A percentile compares a stretch with the other conserved stretches of the same genome.
These are phyloP conservation scores for Juglanconis sp. DNA, from an alignment of 2,329 filamentous ascomycete genomes.

Conservation along the genomic window DNA sequence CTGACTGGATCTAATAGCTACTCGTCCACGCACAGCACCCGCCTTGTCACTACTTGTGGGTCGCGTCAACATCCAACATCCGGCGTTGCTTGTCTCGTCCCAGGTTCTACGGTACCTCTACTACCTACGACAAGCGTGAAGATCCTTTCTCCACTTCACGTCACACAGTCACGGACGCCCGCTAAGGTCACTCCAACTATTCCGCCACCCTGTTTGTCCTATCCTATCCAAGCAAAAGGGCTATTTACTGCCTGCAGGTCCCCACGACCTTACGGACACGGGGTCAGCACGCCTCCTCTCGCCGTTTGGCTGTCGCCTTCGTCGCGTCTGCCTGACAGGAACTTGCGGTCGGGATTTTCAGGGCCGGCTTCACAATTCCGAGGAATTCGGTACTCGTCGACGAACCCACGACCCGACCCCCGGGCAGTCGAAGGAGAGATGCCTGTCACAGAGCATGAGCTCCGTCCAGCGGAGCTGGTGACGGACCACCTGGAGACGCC, in stretches of 20 bases:
- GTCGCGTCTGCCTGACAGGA: not conserved
- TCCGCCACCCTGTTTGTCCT: not conserved
- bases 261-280: not conserved
- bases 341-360: not conserved
- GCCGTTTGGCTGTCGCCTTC: not conserved
- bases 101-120: slow-evolving; percentile 3
- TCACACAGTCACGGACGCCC: slow-evolving; percentile 11
- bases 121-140: slow-evolving; percentile 1
- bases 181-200: slow-evolving; percentile 1
- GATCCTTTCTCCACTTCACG: not conserved
- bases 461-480: slow-evolving; percentile 39
- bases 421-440: slow-evolving; percentile 25
- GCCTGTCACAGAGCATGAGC: slow-evolving; percentile 28
- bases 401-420: slow-evolving; percentile 14
- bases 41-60: slow-evolving; percentile 1
- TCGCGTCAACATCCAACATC: not conserved
- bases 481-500: slow-evolving; percentile 78
- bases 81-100: not conserved
- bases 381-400: not conserved
- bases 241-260: not conserved
- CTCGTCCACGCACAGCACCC: not conserved
- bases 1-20: slow-evolving; percentile 5
- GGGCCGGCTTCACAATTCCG: not conserved
- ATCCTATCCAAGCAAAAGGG: not conserved
- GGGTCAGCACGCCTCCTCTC: not conserved